A percentile compares a stretch with the other conserved stretches of the same genome.
These are phyloP conservation scores for Cyberlindnera maritima DNA, from an alignment of 805 yeast species.

Conservation along the genomic window DNA sequence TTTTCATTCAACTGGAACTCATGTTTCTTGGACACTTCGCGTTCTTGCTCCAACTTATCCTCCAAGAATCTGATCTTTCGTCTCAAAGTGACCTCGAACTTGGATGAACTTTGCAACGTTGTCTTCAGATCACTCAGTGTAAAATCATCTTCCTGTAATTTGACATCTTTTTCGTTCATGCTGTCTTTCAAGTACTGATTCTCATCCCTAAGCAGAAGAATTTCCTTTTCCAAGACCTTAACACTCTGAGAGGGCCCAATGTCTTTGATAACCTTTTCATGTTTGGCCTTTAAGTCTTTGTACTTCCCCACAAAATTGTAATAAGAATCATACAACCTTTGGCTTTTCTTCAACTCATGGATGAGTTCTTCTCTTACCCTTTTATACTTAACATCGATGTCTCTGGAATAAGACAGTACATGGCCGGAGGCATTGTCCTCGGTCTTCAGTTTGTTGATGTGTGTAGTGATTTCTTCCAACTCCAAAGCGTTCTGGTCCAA, in stretches of 20 bases:
- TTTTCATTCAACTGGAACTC: conserved; percentile 30
- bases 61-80: conserved; percentile 26
- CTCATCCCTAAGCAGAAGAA: conserved; percentile 14
- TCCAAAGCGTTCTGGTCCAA: conserved; percentile 28
- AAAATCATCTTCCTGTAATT: conserved; percentile 14
- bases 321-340: conserved; percentile 34
- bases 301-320: conserved; percentile 32
- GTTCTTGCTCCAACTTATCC: conserved; percentile 25
- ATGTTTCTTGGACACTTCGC: conserved; percentile 25
- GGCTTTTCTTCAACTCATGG: conserved; percentile 32
- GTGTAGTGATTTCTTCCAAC: conserved; percentile 21
- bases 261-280: background rate
- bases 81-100: conserved; percentile 20
- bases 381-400: conserved; percentile 23
- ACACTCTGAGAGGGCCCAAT: conserved; percentile 1
- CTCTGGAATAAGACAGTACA: background rate
- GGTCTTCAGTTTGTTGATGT: background rate
- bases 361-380: conserved; percentile 31
- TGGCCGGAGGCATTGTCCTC: background rate
- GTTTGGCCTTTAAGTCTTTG: conserved; percentile 22
- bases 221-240: conserved; percentile 15
- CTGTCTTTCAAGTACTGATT: conserved; percentile 16
- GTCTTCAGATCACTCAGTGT: conserved; percentile 15
- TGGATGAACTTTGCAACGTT: conserved; percentile 11
- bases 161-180: conserved; percentile 16